Evolutionary conservation across 768 basidiomycete species (phyloP), one percentile per base, ranked within the genome.

Genomic region (Pulveroboletus ravenelii): DNA sequence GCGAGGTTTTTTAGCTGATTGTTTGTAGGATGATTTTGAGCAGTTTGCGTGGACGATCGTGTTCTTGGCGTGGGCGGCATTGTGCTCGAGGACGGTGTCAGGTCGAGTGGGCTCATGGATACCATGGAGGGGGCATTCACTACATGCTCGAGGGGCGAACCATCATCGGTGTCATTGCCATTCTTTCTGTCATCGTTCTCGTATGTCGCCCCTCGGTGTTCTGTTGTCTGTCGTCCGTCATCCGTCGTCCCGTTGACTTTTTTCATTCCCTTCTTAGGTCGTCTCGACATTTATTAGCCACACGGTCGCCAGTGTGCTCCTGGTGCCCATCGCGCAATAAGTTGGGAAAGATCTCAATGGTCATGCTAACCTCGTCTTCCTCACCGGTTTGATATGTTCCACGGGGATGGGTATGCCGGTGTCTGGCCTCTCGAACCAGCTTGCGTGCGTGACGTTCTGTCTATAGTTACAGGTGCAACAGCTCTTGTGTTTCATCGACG

Each of bases 371-470:
- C 71, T 99, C 57, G 89, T 98, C 61, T 95, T 99, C 72, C 80
- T 93, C 58, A 96, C 93, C 31, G 93, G 81, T 13, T 74, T 97
- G 53, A 87, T 96, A 45, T 97, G 95, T 65, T 94, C 92, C 3
- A 76, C 91, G 6, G 96, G 95, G 2, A 99, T 99, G 96, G 95
- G 92, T 10, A 89, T 98, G 79, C 94, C 95, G 3, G 93, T 98
- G 35, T 93, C 91, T 54, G 95, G 95, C n/a, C 98, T 98, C 76
- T 95, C 95, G 0, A 95, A 97, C 68, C 93, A 96, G 71, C 93
- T 92, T 43, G 92, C 93, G 93, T 94, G 69, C 60, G 88, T 55
- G 34, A 9, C 12, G 15, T 32, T 29, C 13, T 17, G 14, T 25
- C 27, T 20, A 1, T 10, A 13, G 31, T 14, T 35, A 59, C n/a